Evolutionary conservation across 208 protist species (phyloP).

Genomic region (Leishmania tarentolae): DNA sequence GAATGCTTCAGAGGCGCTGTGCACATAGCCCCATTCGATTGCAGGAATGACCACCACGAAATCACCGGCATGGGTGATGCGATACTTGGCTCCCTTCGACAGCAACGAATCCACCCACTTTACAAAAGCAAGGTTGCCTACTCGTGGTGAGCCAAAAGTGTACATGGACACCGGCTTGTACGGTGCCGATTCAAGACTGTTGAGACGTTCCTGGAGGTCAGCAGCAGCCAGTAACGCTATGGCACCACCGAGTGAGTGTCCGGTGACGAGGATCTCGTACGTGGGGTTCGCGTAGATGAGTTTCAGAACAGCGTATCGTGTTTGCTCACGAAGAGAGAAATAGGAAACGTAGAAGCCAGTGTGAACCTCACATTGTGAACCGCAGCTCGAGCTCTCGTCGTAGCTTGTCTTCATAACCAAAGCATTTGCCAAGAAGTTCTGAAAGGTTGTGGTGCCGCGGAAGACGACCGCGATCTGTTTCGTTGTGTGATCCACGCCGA

Average conservation of each 20-base stretch:
- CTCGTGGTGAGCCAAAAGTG: constrained; percentile 60
- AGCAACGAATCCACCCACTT: constrained; percentile 27
- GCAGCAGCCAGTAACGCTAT: constrained; percentile 2
- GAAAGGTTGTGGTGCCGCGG: constrained; percentile 44
- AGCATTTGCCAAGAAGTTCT: constrained; percentile 38
- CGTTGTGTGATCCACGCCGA: constrained; percentile 24
- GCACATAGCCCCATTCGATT: constrained; percentile 36
- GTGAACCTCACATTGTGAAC: constrained; percentile 40
- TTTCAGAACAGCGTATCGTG: not conserved
- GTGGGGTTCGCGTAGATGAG: not conserved
- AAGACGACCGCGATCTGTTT: constrained; percentile 44
- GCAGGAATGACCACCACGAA: constrained; percentile 46
- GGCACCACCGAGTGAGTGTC: constrained; percentile 5
- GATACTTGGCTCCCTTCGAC: constrained; percentile 22
- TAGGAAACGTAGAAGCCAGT: constrained; percentile 46
- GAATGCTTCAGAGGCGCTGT: constrained; percentile 43
- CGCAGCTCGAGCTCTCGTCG: constrained; percentile 32
- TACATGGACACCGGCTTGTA: constrained; percentile 32
- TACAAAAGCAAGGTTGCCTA: constrained; percentile 50
- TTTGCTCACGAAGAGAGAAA: constrained; percentile 14
- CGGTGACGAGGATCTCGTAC: constrained; percentile 4
- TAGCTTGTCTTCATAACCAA: constrained; percentile 11
- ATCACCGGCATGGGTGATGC: constrained; percentile 48
- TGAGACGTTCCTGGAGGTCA: not conserved
- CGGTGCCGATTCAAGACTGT: not conserved